Evolutionary conservation across 2,329 filamentous ascomycete genomes (phyloP).

Genomic region (Aspergillus awamori): DNA sequence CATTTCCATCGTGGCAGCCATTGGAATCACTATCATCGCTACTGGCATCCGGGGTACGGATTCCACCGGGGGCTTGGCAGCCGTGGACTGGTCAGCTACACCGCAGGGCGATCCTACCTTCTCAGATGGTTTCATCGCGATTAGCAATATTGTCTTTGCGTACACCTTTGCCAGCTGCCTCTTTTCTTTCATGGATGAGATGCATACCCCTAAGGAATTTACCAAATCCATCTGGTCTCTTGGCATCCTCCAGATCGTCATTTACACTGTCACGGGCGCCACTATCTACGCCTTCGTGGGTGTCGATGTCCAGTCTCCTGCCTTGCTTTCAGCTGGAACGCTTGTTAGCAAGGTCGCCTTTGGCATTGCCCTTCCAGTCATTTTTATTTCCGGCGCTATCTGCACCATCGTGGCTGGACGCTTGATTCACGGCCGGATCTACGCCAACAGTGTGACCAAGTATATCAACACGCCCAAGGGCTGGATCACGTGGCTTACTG

Average conservation of each 20-base stretch:
- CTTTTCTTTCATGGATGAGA: conserved; percentile 17
- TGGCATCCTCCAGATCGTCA: conserved; percentile 13
- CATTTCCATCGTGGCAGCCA: conserved; percentile 34
- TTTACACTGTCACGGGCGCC: conserved; percentile 16
- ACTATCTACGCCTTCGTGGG: conserved; percentile 35
- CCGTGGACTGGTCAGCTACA: conserved; percentile 20
- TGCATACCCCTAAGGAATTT: conserved; percentile 18
- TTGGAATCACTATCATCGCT: conserved; percentile 37
- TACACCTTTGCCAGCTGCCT: conserved; percentile 41
- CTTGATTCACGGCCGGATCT: conserved; percentile 24
- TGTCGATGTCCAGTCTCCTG: conserved; percentile 29
- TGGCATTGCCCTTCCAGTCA: conserved; percentile 14
- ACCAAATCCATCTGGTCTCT: conserved; percentile 15
- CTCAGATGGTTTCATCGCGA: conserved; percentile 28
- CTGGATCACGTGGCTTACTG: conserved; percentile 24
- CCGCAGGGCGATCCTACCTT: conserved; percentile 26
- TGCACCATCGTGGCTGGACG: conserved; percentile 25
- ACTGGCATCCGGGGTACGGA: conserved; percentile 32
- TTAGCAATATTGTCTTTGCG: conserved; percentile 34
- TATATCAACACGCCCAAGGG: conserved; percentile 24
- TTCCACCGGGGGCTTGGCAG: conserved; percentile 20
- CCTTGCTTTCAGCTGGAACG: conserved; percentile 28
- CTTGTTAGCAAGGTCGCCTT: conserved; percentile 12
- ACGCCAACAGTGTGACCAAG: conserved; percentile 19
- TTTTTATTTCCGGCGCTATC: conserved; percentile 25